phyloP scores from a whole-genome alignment of 768 basidiomycete genomes.

The Fibroporia radiculosa region DNA sequence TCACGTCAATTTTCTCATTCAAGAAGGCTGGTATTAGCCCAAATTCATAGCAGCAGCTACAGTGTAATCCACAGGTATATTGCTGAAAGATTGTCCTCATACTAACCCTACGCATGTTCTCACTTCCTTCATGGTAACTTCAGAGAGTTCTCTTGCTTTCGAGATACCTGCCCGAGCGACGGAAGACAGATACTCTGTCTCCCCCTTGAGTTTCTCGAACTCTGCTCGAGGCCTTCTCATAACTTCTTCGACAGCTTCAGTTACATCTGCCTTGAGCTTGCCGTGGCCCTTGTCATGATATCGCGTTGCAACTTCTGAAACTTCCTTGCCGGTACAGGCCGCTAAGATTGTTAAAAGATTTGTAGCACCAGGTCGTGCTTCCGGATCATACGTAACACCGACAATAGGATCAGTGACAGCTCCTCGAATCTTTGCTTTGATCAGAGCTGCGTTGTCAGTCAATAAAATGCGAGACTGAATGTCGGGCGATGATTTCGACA shows the following conservation, averaged over 20 bases:
- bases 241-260: slow-evolving; percentile 61
- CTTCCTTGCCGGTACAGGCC: slow-evolving; percentile 52
- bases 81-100: too few relatives aligned
- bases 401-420: slow-evolving; percentile 81
- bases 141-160: slow-evolving; percentile 55
- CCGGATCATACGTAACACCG: slow-evolving; percentile 77
- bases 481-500: slow-evolving; percentile 91
- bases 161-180: slow-evolving; percentile 60
- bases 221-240: slow-evolving; percentile 61
- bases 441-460: slow-evolving; percentile 59
- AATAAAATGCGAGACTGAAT: slow-evolving; percentile 76
- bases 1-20: too few relatives aligned
- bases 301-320: slow-evolving; percentile 35
- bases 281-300: slow-evolving; percentile 56
- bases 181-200: slow-evolving; percentile 49
- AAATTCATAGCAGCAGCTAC: too few relatives aligned
- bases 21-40: too few relatives aligned
- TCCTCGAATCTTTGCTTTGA: slow-evolving; percentile 61
- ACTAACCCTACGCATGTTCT: slow-evolving; percentile 55
- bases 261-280: slow-evolving; percentile 65
- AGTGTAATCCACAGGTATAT: too few relatives aligned
- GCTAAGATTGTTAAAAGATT: slow-evolving; percentile 78
- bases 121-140: slow-evolving; percentile 59
- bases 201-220: slow-evolving; percentile 55
- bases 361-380: slow-evolving; percentile 69